These are phyloP conservation scores for Chondrostereum purpureum DNA, from an alignment of 1,284 basidiomycete species.

Conservation along the genomic window DNA sequence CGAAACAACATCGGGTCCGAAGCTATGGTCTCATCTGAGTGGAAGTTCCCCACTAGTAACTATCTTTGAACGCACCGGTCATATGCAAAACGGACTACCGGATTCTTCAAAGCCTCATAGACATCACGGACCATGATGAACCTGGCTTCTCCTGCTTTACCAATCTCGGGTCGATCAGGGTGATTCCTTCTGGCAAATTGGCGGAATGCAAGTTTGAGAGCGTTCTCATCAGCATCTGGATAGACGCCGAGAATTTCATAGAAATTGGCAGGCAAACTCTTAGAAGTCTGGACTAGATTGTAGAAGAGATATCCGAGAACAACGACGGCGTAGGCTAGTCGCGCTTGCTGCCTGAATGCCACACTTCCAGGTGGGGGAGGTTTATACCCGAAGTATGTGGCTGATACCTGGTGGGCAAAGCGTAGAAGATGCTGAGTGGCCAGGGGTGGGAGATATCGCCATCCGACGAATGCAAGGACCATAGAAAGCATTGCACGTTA, in stretches of 20 bases:
- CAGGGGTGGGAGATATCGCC: slow-evolving; percentile 38
- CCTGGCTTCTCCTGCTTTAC: slow-evolving; percentile 50
- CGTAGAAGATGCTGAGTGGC: slow-evolving; percentile 32
- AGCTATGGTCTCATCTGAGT: slow-evolving; percentile 34
- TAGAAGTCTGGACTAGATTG: slow-evolving; percentile 50
- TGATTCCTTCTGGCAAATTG: slow-evolving; percentile 70
- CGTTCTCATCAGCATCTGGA: slow-evolving; percentile 55
- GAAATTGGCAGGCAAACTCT: slow-evolving; percentile 59
- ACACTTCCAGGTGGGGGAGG: slow-evolving; percentile 38
- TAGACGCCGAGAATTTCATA: slow-evolving; percentile 68
- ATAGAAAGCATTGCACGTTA: slow-evolving; percentile 17
- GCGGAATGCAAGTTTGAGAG: slow-evolving; percentile 68
- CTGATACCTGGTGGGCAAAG: slow-evolving; percentile 31
- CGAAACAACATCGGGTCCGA: slow-evolving; percentile 64
- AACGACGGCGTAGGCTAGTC: slow-evolving; percentile 56
- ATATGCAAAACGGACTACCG: slow-evolving; percentile 78
- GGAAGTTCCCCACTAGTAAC: too few relatives aligned
- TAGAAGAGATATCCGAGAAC: slow-evolving; percentile 68
- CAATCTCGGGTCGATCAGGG: slow-evolving; percentile 65
- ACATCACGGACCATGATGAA: slow-evolving; percentile 75
- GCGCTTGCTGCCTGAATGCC: slow-evolving; percentile 47
- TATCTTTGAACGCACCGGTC: slow-evolving; percentile 56
- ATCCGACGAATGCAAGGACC: slow-evolving; percentile 32
- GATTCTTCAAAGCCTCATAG: slow-evolving; percentile 77
- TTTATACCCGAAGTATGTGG: slow-evolving; percentile 22